Conservation (phyloP, 1,284 basidiomycete genomes). For the Jaminaea rosea region DNA sequence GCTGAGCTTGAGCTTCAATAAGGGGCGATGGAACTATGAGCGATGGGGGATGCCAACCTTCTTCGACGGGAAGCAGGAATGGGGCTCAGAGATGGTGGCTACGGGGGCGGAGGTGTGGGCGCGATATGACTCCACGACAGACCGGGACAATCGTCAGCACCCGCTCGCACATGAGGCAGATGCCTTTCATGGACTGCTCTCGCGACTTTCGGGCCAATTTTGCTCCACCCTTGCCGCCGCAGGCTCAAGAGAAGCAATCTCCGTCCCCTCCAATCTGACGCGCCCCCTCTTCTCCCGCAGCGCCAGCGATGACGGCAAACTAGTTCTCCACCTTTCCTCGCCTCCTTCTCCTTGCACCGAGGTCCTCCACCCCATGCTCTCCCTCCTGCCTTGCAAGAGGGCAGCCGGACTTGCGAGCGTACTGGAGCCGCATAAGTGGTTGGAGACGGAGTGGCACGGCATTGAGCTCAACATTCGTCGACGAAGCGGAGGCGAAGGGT, state of each 20-base stretch:
- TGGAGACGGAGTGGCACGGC: conserved; percentile 80
- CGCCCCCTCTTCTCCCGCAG: conserved; percentile 1
- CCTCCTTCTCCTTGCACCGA: conserved; percentile 81
- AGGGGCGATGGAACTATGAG: conserved; percentile 81
- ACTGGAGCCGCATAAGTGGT: conserved; percentile 74
- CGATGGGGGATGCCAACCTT: conserved; percentile 54
- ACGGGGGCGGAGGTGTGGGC: conserved; percentile 82
- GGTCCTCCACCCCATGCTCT: conserved; percentile 89
- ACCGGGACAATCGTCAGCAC: background rate
- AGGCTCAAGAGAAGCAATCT: background rate
- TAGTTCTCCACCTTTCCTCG: conserved; percentile 64
- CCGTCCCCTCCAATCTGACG: conserved; percentile 47
- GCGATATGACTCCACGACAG: conserved; percentile 40
- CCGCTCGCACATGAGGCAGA: background rate
- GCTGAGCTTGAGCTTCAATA: conserved; percentile 72
- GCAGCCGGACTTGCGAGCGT: conserved; percentile 72
- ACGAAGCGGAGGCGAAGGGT: conserved; percentile 12
- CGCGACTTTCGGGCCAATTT: conserved; percentile 54
- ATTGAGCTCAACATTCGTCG: conserved; percentile 59
- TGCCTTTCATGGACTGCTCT: conserved; percentile 2
- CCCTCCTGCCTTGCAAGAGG: conserved; percentile 85
- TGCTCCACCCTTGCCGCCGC: conserved; percentile 48
- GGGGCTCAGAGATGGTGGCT: conserved; percentile 59
- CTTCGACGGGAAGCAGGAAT: conserved; percentile 1
- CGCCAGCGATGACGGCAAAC: background rate